Conservation (phyloP, 2,329 filamentous ascomycete genomes). For the Apiospora saccharicola region DNA sequence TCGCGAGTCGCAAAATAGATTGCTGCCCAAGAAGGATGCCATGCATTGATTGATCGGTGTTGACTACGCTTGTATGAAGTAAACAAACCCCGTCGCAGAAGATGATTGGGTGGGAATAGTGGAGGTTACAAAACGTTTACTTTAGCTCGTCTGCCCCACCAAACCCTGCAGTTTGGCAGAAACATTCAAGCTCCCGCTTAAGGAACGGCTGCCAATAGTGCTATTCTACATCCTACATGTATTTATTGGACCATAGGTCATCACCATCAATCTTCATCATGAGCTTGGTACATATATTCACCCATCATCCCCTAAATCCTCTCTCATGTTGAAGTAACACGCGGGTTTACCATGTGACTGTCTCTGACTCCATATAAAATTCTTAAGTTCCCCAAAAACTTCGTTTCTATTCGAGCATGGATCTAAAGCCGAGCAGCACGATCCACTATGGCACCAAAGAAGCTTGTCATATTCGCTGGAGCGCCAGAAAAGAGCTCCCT, state of each 20-base stretch:
- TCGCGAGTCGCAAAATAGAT: slow-evolving; percentile 9
- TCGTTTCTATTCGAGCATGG: not conserved
- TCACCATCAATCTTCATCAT: not conserved
- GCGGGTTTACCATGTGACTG: not conserved
- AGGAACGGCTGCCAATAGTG: not conserved
- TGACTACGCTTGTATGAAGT: slow-evolving; percentile 24
- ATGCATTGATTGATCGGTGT: slow-evolving; percentile 12
- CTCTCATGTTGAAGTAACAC: not conserved
- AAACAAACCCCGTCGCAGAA: slow-evolving; percentile 27
- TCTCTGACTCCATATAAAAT: not conserved
- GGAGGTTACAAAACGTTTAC: slow-evolving; percentile 6
- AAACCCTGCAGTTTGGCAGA: not conserved
- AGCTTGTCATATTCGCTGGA: slow-evolving; percentile 52
- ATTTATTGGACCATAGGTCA: not conserved
- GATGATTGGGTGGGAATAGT: not conserved
- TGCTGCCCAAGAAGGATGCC: slow-evolving; percentile 10
- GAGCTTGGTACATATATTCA: not conserved
- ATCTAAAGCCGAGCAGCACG: slow-evolving; percentile 1
- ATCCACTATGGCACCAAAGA: slow-evolving; percentile 41
- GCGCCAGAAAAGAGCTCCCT: slow-evolving; percentile 64
- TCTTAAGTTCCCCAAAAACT: not conserved
- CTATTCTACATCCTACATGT: not conserved
- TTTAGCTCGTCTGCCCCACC: not conserved
- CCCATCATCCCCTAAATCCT: not conserved
- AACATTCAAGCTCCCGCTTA: not conserved